Evolutionary conservation across 2,329 filamentous ascomycete species (phyloP), one percentile per base, ranked within the genome.

Genomic region (Penicillium frequentans): DNA sequence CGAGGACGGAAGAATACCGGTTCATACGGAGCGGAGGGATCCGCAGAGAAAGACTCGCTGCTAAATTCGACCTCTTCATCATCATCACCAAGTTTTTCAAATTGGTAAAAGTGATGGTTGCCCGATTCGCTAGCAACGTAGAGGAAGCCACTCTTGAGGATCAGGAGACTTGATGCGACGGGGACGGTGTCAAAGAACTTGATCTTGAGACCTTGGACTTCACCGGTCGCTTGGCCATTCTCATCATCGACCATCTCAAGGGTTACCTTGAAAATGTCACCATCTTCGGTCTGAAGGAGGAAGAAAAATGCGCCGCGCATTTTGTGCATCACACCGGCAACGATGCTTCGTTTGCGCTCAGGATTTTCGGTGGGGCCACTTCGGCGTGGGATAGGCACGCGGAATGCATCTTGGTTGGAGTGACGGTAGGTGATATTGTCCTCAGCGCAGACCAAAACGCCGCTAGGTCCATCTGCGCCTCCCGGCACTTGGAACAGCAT

Each of bases 121-220:
- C 96, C 95, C 62, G 90, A 92, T 74, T 99, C 93, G 68, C 90
- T 91, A 8, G 92, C 91, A 52, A 93, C 89, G 69, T 95, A 99
- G 11, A 99, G 83, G 70, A 96, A 99, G 27, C 95, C 96, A 63
- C 92, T 96, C 77, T 96, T 96, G 64, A 99, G 77, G 64, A 99
- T 96, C 72, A 92, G 91, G 45, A 99, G 83, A 70, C 86, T 96
- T 0, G 90, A 88, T 0, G 93, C 91, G 37, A 96, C 82, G 0
- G 96, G 93, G 3, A 97, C 90, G 0, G 95, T 99, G 68, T 99
- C 95, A 67, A 98, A 99, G 75, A 98, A 99, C 73, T 97, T 97
- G 76, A 99, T 90, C 73, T 91, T 95, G 56, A 99, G 79, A 57
- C 87, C 84, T 67, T 85, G 85, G 2, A 98, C 93, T 69, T 95